phyloP scores from a whole-genome alignment of 2,329 filamentous ascomycete species.

The Fulvia fulva region DNA sequence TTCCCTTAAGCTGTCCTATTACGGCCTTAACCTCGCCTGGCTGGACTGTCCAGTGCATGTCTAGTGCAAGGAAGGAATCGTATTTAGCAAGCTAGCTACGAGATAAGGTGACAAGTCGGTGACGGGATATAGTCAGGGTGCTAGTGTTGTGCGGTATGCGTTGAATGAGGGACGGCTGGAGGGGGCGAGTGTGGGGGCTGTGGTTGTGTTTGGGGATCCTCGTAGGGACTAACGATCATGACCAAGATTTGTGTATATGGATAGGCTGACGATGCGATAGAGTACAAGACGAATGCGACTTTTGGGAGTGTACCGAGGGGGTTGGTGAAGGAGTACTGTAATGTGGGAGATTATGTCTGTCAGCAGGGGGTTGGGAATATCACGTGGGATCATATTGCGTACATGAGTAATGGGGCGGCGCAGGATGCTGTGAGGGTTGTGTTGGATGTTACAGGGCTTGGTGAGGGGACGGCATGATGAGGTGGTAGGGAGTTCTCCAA shows the following conservation, averaged over 20 bases:
- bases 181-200: not conserved
- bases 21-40: no score
- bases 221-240: no score
- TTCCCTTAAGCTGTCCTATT: no score
- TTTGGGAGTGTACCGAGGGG: not conserved
- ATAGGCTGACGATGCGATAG: no score
- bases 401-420: not conserved
- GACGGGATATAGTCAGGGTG: constrained; percentile 19
- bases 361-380: not conserved
- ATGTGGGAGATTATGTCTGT: constrained; percentile 1
- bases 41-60: no score
- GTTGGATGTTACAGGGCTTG: not conserved
- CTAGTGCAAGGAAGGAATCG: no score
- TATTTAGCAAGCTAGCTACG: no score
- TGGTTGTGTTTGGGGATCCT: not conserved
- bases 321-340: not conserved
- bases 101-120: no score
- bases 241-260: not conserved
- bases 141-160: constrained; percentile 15
- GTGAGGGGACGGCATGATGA: not conserved
- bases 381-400: not conserved
- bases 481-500: no score
- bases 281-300: not conserved
- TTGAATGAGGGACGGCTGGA: constrained; percentile 1
- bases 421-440: not conserved